phyloP scores from a whole-genome alignment of 139 green algal species.

The Yamagishiella unicocca region DNA sequence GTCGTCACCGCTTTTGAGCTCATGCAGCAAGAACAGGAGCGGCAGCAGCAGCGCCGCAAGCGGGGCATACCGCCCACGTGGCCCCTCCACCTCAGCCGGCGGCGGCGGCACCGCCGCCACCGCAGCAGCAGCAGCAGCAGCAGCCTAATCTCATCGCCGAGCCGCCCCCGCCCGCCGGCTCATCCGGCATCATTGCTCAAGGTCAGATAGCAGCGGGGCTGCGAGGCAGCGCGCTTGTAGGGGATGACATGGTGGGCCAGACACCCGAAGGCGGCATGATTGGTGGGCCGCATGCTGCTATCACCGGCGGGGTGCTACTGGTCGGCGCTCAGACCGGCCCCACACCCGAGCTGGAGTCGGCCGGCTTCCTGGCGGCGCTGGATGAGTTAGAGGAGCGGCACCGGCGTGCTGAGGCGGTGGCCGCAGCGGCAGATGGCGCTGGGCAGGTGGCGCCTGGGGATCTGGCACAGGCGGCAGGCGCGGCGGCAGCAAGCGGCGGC shows the following conservation, averaged over 20 bases:
- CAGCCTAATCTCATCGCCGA: neutral
- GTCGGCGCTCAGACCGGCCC: no score
- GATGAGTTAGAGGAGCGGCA: constrained; percentile 20
- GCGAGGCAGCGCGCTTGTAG: neutral
- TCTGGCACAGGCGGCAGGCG: neutral
- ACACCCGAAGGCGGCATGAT: neutral
- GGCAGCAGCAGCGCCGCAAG: neutral
- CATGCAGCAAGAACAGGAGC: constrained; percentile 12
- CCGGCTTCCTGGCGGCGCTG: neutral
- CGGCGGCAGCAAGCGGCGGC: neutral
- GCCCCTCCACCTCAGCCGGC: neutral
- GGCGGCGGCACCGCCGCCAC: neutral
- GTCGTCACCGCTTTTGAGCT: constrained; percentile 12
- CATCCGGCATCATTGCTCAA: neutral
- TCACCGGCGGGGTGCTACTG: neutral
- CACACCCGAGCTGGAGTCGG: constrained; percentile 14
- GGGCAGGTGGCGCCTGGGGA: neutral
- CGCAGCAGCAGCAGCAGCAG: neutral
- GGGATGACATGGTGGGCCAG: neutral
- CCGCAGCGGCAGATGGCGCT: neutral
- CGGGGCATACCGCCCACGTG: no score
- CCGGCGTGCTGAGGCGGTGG: neutral
- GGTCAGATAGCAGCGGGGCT: no score
- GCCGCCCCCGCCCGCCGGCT: neutral
- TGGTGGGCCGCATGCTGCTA: neutral